Evolutionary conservation across 2,329 filamentous ascomycete genomes (phyloP), one percentile per base, ranked within the genome.

Genomic region (Colletotrichum spinosum): DNA sequence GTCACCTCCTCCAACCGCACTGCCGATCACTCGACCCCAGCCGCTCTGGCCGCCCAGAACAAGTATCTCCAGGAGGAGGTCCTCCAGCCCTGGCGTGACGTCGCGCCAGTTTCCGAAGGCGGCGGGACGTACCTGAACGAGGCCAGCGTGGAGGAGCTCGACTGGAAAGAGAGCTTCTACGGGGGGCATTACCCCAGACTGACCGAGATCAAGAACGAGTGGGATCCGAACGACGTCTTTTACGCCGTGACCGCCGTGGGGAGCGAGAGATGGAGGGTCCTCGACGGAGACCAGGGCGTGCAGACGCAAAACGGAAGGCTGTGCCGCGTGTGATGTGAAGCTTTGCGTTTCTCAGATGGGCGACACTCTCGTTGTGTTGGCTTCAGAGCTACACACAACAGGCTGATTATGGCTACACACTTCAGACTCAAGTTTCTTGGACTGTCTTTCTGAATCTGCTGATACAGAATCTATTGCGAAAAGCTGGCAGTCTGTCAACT

Each of bases 101-200:
- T 55, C 45, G 1, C 33, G 7, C 25, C 52, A 9, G 52, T 55
- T 1, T 55, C 52, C 0, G 52, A 55, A 13, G 69, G 67, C 1
- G 60, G 65, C 8, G 72, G 72, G 6, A 67, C 68, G 9, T 74
- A 77, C 42, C 60, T 72, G 44, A 77, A 74, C 55, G 75, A 77
- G 58, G 74, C 72, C 2, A 72, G 75, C 38, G 62, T 74, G 7
- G 70, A 70, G 56, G 72, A 76, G 44, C 70, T 71, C 1, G 68
- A 75, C 38, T 77, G 73, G 59, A 67, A 60, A 7, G 42, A 73
- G 56, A 61, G 69, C 3, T 77, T 76, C 53, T 77, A 70, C 37
- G 75, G 75, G 10, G 69, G 62, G 8, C 70, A 72, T 35, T 77
- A 76, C 25, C 60, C 59, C 6, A 58, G 68, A 10, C 69, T 76